Evolutionary conservation across 2,329 filamentous ascomycete genomes (phyloP), one percentile per base, ranked within the genome.

Genomic region (Graphilbum fragrans): DNA sequence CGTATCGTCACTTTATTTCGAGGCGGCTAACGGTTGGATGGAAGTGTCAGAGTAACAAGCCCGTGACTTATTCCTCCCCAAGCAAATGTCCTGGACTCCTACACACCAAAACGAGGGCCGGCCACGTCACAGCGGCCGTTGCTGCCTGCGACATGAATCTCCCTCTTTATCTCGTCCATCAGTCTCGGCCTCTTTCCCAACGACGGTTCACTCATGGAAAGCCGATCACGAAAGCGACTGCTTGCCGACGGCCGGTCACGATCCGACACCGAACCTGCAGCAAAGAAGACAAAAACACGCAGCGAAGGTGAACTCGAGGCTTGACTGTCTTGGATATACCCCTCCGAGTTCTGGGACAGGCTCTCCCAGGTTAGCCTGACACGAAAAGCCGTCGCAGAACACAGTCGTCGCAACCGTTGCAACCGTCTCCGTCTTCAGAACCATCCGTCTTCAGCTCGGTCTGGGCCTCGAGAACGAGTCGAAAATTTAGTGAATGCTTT

Each of bases 341-440:
- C 44, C 6, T 37, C 41, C 22, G 38, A 45, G 37, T 46, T 48
- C 19, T 46, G 41, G 39, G 41, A 48, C 42, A 35, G 41, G 33
- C 42, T 48, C 14, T 46, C 40, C 7, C 40, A 34, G 9, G 27
- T 48, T 22, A 25, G 31, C 18, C 36, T 46, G 17, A 41, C 38
- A 14, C 40, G 36, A 23, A 16, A 25, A 14, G 46, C 46, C 35
- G 14, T 48, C n/a, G 36, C 39, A 46, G 46, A 48, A 41, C 37
- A 39, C 32, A 38, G 41, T 17, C 41, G 44, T n/a, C n/a, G n/a
- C n/a, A n/a, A n/a, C n/a, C n/a, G n/a, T n/a, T n/a, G n/a, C n/a
- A n/a, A n/a, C 27, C 40, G 43, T 39, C 22, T 25, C 33, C 27
- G 45, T 35, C 42, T 37, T 27, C 27, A 40, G 34, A 18, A 37